These are phyloP conservation scores for Ophioceras dolichostomum DNA, from an alignment of 2,329 filamentous ascomycete genomes.

Conservation along the genomic window DNA sequence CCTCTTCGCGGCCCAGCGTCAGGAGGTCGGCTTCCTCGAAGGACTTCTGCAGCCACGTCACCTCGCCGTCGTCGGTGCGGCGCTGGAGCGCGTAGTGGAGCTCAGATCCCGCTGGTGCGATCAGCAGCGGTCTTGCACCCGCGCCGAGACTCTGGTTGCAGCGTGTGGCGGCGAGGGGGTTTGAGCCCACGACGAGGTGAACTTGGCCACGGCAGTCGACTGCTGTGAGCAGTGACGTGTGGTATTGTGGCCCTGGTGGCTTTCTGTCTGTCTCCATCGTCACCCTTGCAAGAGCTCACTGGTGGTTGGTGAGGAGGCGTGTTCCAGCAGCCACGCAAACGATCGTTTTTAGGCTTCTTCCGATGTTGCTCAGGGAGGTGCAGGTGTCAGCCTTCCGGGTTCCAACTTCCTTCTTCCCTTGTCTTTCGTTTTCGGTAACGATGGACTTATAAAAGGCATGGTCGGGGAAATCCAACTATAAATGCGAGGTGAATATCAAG, in stretches of 20 bases:
- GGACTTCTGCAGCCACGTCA: conserved; percentile 50
- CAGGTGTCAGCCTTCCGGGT: too few species aligned
- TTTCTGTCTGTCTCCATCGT: conserved; percentile 5
- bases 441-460: too few species aligned
- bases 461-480: too few species aligned
- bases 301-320: too few species aligned
- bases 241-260: conserved; percentile 10
- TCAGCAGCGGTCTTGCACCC: conserved; percentile 67
- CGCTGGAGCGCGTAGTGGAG: conserved; percentile 46
- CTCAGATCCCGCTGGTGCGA: conserved; percentile 45
- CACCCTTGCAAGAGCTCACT: too few species aligned
- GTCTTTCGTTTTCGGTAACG: too few species aligned
- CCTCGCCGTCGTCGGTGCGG: conserved; percentile 51
- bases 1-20: conserved; percentile 66
- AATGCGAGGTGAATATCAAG: too few species aligned
- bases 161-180: conserved; percentile 74
- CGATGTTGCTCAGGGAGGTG: too few species aligned
- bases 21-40: conserved; percentile 65
- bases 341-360: too few species aligned
- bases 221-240: conserved; percentile 54
- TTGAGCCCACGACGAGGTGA: conserved; percentile 78
- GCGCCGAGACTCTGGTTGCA: conserved; percentile 70
- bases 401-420: too few species aligned
- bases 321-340: too few species aligned
- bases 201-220: conserved; percentile 57